phyloP scores from a whole-genome alignment of 768 basidiomycete species.

The Dentipellis sp. region DNA sequence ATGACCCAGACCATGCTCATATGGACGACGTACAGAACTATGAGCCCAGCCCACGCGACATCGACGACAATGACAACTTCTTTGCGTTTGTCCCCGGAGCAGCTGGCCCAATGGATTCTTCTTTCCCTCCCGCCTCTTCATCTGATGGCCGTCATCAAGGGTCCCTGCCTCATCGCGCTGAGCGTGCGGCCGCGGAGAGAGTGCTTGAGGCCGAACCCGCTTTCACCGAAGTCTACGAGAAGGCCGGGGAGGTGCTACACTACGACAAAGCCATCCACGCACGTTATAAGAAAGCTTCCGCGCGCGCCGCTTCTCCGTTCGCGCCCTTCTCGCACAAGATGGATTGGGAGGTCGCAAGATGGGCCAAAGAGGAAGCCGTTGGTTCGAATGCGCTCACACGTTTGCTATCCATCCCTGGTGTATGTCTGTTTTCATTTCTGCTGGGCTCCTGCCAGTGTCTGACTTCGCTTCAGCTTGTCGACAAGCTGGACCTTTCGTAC shows the following conservation, averaged over 20 bases:
- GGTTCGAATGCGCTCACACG: conserved; percentile 9
- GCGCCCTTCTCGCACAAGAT: conserved; percentile 6
- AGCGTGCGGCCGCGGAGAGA: no score
- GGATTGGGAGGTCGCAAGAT: conserved; percentile 13
- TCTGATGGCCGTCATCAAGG: no score
- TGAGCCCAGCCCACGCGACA: no score
- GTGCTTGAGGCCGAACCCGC: background rate
- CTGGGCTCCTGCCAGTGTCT: background rate
- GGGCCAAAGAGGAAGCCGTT: conserved; percentile 13
- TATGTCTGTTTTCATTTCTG: background rate
- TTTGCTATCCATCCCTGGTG: conserved; percentile 8
- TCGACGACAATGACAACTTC: no score
- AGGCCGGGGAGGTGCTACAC: background rate
- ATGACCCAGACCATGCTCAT: no score
- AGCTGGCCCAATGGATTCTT: no score
- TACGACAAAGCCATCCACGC: background rate
- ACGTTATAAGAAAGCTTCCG: background rate
- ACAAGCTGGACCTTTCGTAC: conserved; percentile 4
- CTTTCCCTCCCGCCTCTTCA: no score
- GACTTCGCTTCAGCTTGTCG: background rate
- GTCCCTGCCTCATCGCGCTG: no score
- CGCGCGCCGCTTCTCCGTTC: background rate
- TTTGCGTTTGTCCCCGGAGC: no score
- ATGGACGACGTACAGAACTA: no score
- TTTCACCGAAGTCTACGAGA: background rate